Conservation (phyloP, 306 rosid genomes). For the Abrus pulchellus region DNA sequence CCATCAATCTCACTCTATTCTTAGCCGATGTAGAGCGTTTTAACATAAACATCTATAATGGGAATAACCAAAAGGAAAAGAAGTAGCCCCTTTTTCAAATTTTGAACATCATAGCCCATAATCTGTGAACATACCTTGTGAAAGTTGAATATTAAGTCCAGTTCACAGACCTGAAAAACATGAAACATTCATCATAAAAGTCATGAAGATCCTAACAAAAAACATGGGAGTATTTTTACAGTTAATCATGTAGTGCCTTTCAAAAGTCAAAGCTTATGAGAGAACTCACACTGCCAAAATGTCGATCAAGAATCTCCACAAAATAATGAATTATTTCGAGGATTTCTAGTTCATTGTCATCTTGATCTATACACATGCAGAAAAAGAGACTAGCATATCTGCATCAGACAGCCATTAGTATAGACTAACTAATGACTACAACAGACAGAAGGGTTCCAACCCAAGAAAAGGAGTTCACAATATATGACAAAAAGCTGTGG, state of each 20-base stretch:
- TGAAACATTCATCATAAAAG: conserved; percentile 22
- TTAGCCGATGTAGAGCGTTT: too few species aligned
- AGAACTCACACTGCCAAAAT: conserved; percentile 87
- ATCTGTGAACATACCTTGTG: conserved; percentile 69
- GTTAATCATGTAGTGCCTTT: background rate
- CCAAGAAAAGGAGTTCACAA: conserved; percentile 5
- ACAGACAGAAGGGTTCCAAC: conserved; percentile 15
- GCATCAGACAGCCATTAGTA: conserved; percentile 46
- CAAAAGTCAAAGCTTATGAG: conserved; percentile 40
- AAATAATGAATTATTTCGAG: conserved; percentile 91
- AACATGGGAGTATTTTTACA: background rate
- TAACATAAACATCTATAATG: background rate
- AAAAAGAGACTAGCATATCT: conserved; percentile 96
- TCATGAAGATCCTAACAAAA: background rate
- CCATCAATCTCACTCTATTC: too few species aligned
- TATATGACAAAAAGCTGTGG: conserved; percentile 3
- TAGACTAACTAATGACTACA: background rate
- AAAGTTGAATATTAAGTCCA: conserved; percentile 90
- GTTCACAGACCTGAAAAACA: conserved; percentile 73
- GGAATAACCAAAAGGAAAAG: conserved; percentile 12
- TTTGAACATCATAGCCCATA: conserved; percentile 16
- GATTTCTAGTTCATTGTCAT: conserved; percentile 87
- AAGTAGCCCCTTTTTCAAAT: background rate
- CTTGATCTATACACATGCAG: conserved; percentile 91
- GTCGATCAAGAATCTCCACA: conserved; percentile 93